Percentiles rank a stretch among this genome's conserved stretches.
These are phyloP conservation scores for Scheffersomyces titani DNA, from an alignment of 1,139 yeast species.

Conservation along the genomic window DNA sequence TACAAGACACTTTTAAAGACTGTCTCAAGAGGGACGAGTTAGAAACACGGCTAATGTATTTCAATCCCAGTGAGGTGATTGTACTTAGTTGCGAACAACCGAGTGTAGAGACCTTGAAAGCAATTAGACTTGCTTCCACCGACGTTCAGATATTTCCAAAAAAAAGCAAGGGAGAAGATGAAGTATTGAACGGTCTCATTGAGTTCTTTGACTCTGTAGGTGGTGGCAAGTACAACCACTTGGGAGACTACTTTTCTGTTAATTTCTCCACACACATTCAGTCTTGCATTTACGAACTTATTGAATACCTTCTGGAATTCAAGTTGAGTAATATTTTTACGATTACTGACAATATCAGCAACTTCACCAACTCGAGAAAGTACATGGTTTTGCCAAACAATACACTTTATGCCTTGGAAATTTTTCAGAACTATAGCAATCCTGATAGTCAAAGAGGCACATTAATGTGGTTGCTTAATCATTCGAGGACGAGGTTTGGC, in stretches of 20 bases:
- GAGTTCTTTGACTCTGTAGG: constrained; percentile 14
- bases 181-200: constrained; percentile 16
- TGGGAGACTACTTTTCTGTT: constrained; percentile 26
- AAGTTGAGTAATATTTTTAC: constrained; percentile 58
- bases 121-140: constrained; percentile 15
- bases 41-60: constrained; percentile 71
- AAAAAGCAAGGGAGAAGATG: constrained; percentile 3
- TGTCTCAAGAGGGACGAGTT: constrained; percentile 55
- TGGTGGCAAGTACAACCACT: constrained; percentile 10
- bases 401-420: constrained; percentile 70
- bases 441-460: constrained; percentile 60
- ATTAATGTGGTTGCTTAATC: constrained; percentile 75
- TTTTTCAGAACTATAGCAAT: constrained; percentile 67
- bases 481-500: constrained; percentile 79
- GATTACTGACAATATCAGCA: constrained; percentile 48
- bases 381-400: constrained; percentile 71
- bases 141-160: constrained; percentile 14
- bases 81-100: constrained; percentile 40
- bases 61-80: constrained; percentile 73
- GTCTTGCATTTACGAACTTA: constrained; percentile 49
- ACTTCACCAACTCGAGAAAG: constrained; percentile 49
- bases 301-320: constrained; percentile 62
- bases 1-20: constrained; percentile 69
- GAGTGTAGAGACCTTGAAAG: constrained; percentile 28
- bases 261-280: constrained; percentile 28